Evolutionary conservation across 305 asterid species (phyloP).

Genomic region (Solanum hybrid): DNA sequence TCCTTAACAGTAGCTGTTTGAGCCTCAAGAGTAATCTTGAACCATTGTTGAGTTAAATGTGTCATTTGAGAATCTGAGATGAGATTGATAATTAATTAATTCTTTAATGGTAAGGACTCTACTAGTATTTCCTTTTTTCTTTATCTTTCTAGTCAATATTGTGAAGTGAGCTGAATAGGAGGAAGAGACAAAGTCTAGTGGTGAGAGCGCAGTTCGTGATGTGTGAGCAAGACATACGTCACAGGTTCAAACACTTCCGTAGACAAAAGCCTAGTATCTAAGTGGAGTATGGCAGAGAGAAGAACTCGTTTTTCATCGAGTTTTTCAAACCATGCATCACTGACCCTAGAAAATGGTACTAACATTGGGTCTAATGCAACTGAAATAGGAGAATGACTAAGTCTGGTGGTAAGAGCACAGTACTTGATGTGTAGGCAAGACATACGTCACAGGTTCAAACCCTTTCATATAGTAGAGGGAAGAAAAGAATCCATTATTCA

Average conservation of each 20-base stretch:
- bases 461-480: not conserved
- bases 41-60: not conserved
- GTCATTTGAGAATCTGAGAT: not conserved
- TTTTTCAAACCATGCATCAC: not conserved
- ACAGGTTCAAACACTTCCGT: not conserved
- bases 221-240: not conserved
- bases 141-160: not conserved
- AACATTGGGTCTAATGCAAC: not conserved
- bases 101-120: not conserved
- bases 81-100: not conserved
- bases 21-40: not conserved
- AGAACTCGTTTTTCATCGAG: not conserved
- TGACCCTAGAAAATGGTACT: not conserved
- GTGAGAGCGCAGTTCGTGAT: not conserved
- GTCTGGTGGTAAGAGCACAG: not conserved
- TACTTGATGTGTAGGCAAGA: not conserved
- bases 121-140: not conserved
- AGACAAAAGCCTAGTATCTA: not conserved
- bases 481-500: not conserved
- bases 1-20: not conserved
- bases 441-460: not conserved
- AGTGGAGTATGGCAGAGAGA: not conserved
- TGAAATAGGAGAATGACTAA: not conserved
- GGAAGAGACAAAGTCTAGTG: not conserved
- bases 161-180: not conserved